Base-by-base conservation (phyloP, 2,329 filamentous ascomycete genomes). In the Exophiala calicioides region DNA sequence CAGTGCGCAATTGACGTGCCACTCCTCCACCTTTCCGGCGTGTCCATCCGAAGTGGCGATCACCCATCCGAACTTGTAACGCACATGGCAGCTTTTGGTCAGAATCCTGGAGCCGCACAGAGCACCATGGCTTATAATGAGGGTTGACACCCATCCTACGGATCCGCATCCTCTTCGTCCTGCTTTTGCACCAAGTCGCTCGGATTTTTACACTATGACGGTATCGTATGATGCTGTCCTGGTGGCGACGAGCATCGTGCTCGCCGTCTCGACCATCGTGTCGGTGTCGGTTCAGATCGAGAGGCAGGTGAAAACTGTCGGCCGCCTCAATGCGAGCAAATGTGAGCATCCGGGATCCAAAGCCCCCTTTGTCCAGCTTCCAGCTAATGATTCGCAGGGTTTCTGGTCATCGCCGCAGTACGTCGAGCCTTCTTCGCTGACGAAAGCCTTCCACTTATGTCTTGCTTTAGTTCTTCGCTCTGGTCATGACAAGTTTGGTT, bases 231-330 rank as follows among this genome's bases (percentile, higher is more conserved):
- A 51, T 36, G 39, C 24, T 19, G 44, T 40, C 34, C 32, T 54
- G 29, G 40, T 54, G 36, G 52, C 39, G 16, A 54, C 47, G 15
- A 54, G 52, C 47, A 40, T 54, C 27, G 47, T 49, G 35, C 52
- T 54, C 12, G 47, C 47, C 9, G 44, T 54, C 19, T 40, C 47
- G 31, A 51, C 52, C 36, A 39, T 54, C 36, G 44, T 54, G 6
- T 54, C 47, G 2, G 36, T 54, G 5, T 38, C 47, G 10, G 26
- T 54, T 3, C 47, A 54, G 41, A n/a, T 54, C 36, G 47, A 54
- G 10, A 51, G 52, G 27, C 52, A 54, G 42, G 42, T 41, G 18
- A 43, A 30, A 24, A 43, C 44, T 13, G 32, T 35, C 19, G 52
- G 52, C 6, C 40, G 40, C 26, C 27, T 54, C 32, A 48, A 37